These are phyloP conservation scores for Anacardium occidentale DNA, from an alignment of 345 rosid species.

Conservation along the genomic window DNA sequence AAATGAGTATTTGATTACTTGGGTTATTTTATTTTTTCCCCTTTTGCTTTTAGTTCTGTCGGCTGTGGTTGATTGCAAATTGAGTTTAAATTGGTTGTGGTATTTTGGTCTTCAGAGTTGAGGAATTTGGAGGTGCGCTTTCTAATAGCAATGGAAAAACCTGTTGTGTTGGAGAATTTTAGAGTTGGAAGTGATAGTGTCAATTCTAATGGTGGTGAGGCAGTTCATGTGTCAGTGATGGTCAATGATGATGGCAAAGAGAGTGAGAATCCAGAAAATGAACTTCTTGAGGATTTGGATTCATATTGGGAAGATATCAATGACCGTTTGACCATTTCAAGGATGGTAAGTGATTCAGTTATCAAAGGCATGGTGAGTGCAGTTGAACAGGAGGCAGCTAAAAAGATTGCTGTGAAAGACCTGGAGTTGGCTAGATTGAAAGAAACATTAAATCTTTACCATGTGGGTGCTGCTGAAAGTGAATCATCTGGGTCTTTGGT, in stretches of 20 bases:
- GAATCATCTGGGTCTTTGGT: constrained; percentile 17
- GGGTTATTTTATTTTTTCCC: no score
- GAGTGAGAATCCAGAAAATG: constrained; percentile 44
- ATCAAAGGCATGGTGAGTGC: constrained; percentile 69
- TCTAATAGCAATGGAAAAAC: constrained; percentile 30
- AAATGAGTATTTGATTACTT: no score
- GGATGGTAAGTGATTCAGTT: constrained; percentile 77
- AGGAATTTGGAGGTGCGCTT: constrained; percentile 15
- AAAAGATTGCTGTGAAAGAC: constrained; percentile 61
- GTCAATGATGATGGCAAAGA: constrained; percentile 31
- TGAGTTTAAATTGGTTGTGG: neutral
- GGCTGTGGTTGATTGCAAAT: neutral
- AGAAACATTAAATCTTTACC: constrained; percentile 39
- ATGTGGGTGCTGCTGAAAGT: constrained; percentile 28
- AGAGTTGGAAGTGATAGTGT: constrained; percentile 27
- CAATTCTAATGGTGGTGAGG: constrained; percentile 18
- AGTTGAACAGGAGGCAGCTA: constrained; percentile 56
- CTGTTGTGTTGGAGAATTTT: constrained; percentile 26
- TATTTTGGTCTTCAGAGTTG: constrained; percentile 1
- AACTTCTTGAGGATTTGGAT: constrained; percentile 57
- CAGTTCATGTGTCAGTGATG: constrained; percentile 10
- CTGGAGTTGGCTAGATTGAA: constrained; percentile 51
- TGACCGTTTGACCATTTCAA: constrained; percentile 56
- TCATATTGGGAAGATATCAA: constrained; percentile 56
- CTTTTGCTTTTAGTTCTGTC: constrained; percentile 12